Evolutionary conservation across 1,284 basidiomycete species (phyloP), one percentile per base, ranked within the genome.

Genomic region (Moesziomyces sp.): DNA sequence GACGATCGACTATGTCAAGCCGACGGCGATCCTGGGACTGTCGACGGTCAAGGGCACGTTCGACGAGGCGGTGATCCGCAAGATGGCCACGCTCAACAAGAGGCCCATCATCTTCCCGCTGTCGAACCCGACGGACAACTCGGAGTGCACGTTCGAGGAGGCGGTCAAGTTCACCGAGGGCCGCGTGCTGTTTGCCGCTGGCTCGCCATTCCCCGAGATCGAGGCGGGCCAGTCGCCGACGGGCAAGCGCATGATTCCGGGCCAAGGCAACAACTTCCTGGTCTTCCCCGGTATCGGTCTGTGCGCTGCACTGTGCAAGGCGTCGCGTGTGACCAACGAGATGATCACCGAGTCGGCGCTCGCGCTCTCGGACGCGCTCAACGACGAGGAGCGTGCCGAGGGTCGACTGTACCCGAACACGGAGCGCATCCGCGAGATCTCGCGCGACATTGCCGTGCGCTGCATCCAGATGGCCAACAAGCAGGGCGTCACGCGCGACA

Each of bases 51-150:
- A 89, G 86, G 90, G 90, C 49, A 92, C 93, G 1, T 97, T 97
- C 86, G 89, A 87, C 65, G 87, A 91, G 60, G 86, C 88, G 13
- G 91, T 94, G 56, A 89, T 97, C 67, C 87, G 89, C 76, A 86
- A 88, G 13, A 95, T 98, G 93, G 89, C 91, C n/a, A 87, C 89
- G 51, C 87, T 92, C 76, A 97, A 96, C 86, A 87, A 89, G 21
- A 89, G 91, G 23, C 94, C 95, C 26, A 95, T 97, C 87, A 90
- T 97, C 84, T 97, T 97, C 88, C 93, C 95, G 50, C 89, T 97
- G n/a, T 94, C 92, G 38, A 98, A 97, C 86, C 95, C 95, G 30
- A 91, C 93, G 49, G 87, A 88, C 50, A 89, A 94, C 46, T 92
- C 91, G 81, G 91, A 91, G 77, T 86, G 85, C 76, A 85, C 86